Base-by-base conservation (phyloP, 176 grass and related monocot genomes). In the Oryza punctata region DNA sequence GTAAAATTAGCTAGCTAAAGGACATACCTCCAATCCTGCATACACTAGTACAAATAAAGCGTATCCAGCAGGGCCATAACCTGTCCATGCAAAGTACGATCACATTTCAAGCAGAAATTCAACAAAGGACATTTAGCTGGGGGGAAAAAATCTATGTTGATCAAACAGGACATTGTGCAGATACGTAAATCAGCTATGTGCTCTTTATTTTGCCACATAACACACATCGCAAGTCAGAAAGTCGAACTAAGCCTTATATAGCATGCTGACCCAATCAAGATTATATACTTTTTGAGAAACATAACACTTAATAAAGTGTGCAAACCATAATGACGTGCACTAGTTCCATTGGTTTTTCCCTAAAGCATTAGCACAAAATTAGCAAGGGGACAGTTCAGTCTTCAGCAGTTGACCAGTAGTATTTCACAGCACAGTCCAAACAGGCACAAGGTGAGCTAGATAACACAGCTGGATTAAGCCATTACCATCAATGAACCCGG, bases 51-150 rank as follows among this genome's bases (percentile, higher is more conserved):
- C 63, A 59, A 96, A 99, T 60, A 99, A 73, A 77, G 97, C 93
- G 68, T 99, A 99, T 82, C 97, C 97, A 89, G 93, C 91, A 63
- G 97, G 79, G 12, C 97, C 97, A 89, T 99, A 94, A 50, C 97
- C 97, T 99, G 89, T 78, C 70, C 10, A 91, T 40, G 57, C 14
- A 87, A 78, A 77, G 13, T 11, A 59, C 44, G 46, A 61, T 7
- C 68, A 37, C 27, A 54, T 2, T 78, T 82, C 26, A 83, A 38
- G 27, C 24, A 73, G 66, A 79, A 11, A 69, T 65, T 16, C 27
- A 67, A 45, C 0, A 1, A 43, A 77, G 25, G 23, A 1, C 21
- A 32, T 65, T 63, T 32, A 71, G 37, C n/a, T 35, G 33, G 0
- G 37, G 13, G 21, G 49, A 35, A 29, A 16, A 73, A 35, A 16